Conservation (phyloP, 164 flowering plant species). For the Vitis riparia region DNA sequence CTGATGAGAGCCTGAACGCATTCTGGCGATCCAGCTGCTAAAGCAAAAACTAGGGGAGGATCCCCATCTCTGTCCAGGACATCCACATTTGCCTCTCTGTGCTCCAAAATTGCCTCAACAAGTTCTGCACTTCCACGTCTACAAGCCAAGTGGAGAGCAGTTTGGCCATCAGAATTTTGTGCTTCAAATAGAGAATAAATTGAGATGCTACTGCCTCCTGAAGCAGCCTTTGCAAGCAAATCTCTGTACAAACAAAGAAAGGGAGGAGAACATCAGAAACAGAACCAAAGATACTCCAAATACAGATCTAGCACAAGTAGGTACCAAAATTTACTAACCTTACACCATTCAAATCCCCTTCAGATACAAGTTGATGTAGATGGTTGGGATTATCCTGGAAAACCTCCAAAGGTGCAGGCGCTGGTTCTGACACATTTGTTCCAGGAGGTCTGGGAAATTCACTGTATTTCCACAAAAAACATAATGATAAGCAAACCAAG, state of each 20-base stretch:
- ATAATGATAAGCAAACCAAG: constrained; percentile 1
- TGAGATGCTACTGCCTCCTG: constrained; percentile 40
- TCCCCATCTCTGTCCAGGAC: constrained; percentile 94
- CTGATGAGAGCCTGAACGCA: constrained; percentile 80
- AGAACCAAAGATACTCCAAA: neutral
- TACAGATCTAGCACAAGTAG: constrained; percentile 4
- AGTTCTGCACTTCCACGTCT: constrained; percentile 83
- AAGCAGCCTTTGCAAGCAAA: constrained; percentile 75
- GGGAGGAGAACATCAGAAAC: neutral
- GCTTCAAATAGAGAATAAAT: constrained; percentile 69
- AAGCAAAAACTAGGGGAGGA: constrained; percentile 98
- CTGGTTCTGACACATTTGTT: constrained; percentile 43
- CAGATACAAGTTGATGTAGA: constrained; percentile 75
- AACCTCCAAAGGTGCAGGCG: constrained; percentile 47
- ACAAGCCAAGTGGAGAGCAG: constrained; percentile 97
- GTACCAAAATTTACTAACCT: constrained; percentile 49
- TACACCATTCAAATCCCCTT: constrained; percentile 78
- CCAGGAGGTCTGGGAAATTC: constrained; percentile 45
- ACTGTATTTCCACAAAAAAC: constrained; percentile 34
- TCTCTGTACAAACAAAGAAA: constrained; percentile 43
- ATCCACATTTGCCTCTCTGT: constrained; percentile 78
- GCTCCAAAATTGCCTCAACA: constrained; percentile 80
- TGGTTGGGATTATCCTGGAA: constrained; percentile 52
- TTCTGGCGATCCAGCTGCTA: constrained; percentile 97
- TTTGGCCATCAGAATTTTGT: constrained; percentile 93